Evolutionary conservation across 2,329 filamentous ascomycete species (phyloP).

Genomic region (Apiospora saccharicola): DNA sequence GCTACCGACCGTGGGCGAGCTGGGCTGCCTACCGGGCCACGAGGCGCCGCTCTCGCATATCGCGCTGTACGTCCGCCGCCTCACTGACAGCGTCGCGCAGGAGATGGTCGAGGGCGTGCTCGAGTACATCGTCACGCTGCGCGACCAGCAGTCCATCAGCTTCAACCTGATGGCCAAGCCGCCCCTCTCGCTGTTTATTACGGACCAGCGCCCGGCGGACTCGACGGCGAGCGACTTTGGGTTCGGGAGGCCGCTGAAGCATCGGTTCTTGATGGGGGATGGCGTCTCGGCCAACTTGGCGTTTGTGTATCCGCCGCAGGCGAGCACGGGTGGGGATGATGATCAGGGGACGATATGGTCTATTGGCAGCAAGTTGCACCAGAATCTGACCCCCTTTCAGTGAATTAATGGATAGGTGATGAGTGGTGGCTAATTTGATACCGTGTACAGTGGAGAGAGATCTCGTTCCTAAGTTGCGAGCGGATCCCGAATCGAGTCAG

Average conservation of each 20-base stretch:
- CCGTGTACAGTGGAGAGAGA: constrained; percentile 29
- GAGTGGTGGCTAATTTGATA: neutral
- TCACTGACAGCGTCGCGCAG: constrained; percentile 30
- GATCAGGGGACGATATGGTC: constrained; percentile 34
- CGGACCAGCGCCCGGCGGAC: constrained; percentile 32
- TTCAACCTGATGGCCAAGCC: constrained; percentile 27
- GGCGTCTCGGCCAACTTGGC: constrained; percentile 29
- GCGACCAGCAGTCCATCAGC: constrained; percentile 23
- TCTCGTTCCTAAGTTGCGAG: constrained; percentile 27
- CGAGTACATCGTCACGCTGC: neutral
- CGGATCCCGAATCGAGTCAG: constrained; percentile 32
- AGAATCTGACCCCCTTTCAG: too few relatives aligned
- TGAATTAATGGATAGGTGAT: neutral
- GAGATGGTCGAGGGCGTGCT: constrained; percentile 12
- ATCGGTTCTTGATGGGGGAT: constrained; percentile 29
- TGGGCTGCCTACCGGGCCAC: constrained; percentile 23
- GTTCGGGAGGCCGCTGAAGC: constrained; percentile 30
- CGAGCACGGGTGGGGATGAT: constrained; percentile 13
- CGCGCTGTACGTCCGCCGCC: constrained; percentile 2
- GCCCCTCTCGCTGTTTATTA: constrained; percentile 30
- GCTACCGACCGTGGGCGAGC: neutral
- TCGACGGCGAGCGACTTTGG: constrained; percentile 32
- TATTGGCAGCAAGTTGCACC: constrained; percentile 21
- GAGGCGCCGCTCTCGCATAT: constrained; percentile 24
- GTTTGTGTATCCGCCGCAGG: constrained; percentile 31